Base-by-base conservation (phyloP, 768 basidiomycete species). In the Naganishia vishniacii region DNA sequence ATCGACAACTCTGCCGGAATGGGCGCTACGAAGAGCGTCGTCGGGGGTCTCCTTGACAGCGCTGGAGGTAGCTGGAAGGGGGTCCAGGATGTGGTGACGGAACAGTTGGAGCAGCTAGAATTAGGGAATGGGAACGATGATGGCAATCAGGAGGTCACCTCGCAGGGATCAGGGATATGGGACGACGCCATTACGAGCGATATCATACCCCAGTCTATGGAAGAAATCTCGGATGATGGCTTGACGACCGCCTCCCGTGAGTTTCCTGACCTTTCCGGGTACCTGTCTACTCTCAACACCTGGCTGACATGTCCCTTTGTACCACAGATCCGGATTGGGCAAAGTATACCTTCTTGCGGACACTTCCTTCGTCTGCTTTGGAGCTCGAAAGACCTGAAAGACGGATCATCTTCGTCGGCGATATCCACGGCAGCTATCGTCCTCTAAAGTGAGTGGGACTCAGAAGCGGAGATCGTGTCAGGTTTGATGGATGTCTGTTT, bases 361-460 rank as follows among this genome's bases (percentile, higher is more conserved):
- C 75, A 1, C 25, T 79, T 12, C 65, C 72, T 1, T 60, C 67
- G 15, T 65, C 64, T 16, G 49, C 68, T 4, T 63, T 77, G 26
- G 67, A 70, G n/a, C 31, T 74, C 6, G 62, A 65, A 0, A 63
- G 69, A 11, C 65, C 69, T 16, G 70, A 72, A 25, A 64, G 69
- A 16, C 84, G 90, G 16, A 79, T 87, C 28, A 84, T 97, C 45
- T 78, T 91, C 65, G 79, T 95, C 13, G 93, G 92, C 8, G 93
- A 97, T 70, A 81, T 95, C 7, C 93, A 97, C 80, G 90, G 89
- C 48, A 63, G 62, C 34, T 46, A 49, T 15, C 62, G 40, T 29
- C 42, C 37, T 20, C 26, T 63, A n/a, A 41, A 41, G 48, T 51
- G 18, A 20, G 46, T 41, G 2, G 11, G 12, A 44, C 20, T n/a